These are phyloP conservation scores for Myochromella boudieri DNA, from an alignment of 768 basidiomycete genomes.

Conservation along the genomic window DNA sequence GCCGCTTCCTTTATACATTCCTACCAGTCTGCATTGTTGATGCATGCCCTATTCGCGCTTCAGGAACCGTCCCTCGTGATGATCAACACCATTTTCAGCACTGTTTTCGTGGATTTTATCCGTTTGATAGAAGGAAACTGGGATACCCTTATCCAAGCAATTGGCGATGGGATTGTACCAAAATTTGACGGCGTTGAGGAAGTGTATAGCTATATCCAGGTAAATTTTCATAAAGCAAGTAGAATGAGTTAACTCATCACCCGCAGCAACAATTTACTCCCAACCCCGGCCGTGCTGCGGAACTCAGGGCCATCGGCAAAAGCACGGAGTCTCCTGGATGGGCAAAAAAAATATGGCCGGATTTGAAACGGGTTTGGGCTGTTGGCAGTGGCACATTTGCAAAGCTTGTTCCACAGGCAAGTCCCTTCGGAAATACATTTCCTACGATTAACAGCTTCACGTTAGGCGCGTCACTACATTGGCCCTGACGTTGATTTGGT, in stretches of 20 bases:
- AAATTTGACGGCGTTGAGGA: constrained; percentile 5
- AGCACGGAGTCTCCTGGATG: constrained; percentile 3
- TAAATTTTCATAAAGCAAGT: neutral
- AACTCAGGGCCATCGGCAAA: constrained; percentile 5
- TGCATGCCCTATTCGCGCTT: constrained; percentile 11
- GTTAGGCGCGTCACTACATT: constrained; percentile 8
- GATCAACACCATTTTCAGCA: constrained; percentile 10
- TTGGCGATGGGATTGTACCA: constrained; percentile 4
- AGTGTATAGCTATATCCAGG: constrained; percentile 4
- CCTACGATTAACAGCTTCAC: too few species aligned
- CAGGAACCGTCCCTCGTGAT: constrained; percentile 4
- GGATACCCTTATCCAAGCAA: constrained; percentile 8
- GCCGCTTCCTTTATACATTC: constrained; percentile 7
- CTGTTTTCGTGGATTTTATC: constrained; percentile 8
- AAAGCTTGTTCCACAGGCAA: constrained; percentile 5
- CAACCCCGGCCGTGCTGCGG: constrained; percentile 4
- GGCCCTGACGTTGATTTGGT: constrained; percentile 2
- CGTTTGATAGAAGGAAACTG: constrained; percentile 10
- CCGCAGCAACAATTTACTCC: constrained; percentile 6
- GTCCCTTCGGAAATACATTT: too few species aligned
- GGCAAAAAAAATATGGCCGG: constrained; percentile 9
- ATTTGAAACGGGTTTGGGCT: constrained; percentile 1
- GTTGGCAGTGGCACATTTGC: constrained; percentile 8
- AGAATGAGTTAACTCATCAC: too few species aligned
- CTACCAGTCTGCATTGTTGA: constrained; percentile 6